Evolutionary conservation across 805 yeast genomes (phyloP).

Genomic region (Nematodospora valgi): DNA sequence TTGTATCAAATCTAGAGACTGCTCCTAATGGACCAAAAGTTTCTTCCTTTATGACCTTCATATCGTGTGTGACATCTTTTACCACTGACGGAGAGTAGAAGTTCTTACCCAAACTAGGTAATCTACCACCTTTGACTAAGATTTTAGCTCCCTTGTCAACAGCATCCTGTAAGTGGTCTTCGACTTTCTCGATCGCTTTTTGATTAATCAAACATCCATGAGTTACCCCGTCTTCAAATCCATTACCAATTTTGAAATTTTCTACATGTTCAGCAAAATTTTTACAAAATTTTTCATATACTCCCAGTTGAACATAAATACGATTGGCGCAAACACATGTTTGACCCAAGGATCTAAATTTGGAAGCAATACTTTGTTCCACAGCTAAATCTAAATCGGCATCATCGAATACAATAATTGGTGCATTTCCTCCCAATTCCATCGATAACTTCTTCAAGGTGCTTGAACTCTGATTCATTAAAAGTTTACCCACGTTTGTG

Average conservation of each 20-base stretch:
- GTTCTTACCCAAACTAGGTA: slow-evolving; percentile 46
- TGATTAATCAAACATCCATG: slow-evolving; percentile 58
- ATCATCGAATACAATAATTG: slow-evolving; percentile 71
- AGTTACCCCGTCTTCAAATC: slow-evolving; percentile 47
- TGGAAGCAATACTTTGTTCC: slow-evolving; percentile 60
- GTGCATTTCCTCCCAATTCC: slow-evolving; percentile 82
- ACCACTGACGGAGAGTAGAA: slow-evolving; percentile 56
- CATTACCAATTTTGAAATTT: slow-evolving; percentile 53
- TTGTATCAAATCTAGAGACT: slow-evolving; percentile 49
- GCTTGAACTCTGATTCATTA: slow-evolving; percentile 58
- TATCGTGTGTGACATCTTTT: slow-evolving; percentile 47
- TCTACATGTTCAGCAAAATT: slow-evolving; percentile 47
- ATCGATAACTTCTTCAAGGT: slow-evolving; percentile 68
- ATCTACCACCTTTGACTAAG: slow-evolving; percentile 50
- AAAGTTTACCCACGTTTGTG: slow-evolving; percentile 65
- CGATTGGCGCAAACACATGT: slow-evolving; percentile 81
- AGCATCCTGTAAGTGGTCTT: slow-evolving; percentile 53
- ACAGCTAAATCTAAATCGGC: slow-evolving; percentile 67
- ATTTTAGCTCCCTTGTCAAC: slow-evolving; percentile 51
- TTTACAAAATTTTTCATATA: slow-evolving; percentile 61
- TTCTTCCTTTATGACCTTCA: slow-evolving; percentile 53
- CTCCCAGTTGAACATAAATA: slow-evolving; percentile 56
- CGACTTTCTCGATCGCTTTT: slow-evolving; percentile 50
- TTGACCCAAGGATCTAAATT: slow-evolving; percentile 76
- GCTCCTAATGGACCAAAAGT: slow-evolving; percentile 68